These are phyloP conservation scores for Calonectria henricotiae DNA, from an alignment of 2,329 filamentous ascomycete genomes.

Conservation along the genomic window DNA sequence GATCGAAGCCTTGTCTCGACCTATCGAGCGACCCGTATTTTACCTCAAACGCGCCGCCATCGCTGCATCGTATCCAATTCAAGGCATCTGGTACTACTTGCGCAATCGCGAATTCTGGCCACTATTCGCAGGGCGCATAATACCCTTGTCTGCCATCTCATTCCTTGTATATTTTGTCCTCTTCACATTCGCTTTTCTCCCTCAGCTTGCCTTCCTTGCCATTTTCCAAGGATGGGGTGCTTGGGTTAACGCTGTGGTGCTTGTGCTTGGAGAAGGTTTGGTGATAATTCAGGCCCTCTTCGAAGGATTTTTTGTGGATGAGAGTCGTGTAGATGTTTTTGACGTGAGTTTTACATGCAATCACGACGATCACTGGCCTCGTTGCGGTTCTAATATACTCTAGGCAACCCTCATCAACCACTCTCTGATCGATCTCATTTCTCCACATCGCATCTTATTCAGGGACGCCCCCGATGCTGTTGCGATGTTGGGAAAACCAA, in stretches of 20 bases:
- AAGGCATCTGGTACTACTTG: constrained; percentile 88
- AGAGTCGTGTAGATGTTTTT: constrained; percentile 85
- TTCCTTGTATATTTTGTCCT: constrained; percentile 87
- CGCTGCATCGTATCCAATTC: constrained; percentile 72
- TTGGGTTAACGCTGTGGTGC: constrained; percentile 90
- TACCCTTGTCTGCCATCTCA: constrained; percentile 88
- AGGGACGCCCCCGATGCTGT: constrained; percentile 81
- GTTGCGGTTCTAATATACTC: constrained; percentile 30
- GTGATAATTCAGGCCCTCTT: constrained; percentile 81
- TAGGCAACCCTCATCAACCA: constrained; percentile 82
- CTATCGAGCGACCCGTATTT: constrained; percentile 58
- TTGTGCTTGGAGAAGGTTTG: constrained; percentile 87
- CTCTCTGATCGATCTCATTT: constrained; percentile 79
- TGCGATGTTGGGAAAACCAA: constrained; percentile 87
- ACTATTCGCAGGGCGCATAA: constrained; percentile 81
- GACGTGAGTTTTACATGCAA: constrained; percentile 71
- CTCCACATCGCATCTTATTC: constrained; percentile 76
- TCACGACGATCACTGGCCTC: too few species aligned
- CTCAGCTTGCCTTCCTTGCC: constrained; percentile 89
- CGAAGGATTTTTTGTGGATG: constrained; percentile 87
- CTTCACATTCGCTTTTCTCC: constrained; percentile 90
- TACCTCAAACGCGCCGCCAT: constrained; percentile 64
- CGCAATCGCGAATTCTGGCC: constrained; percentile 87
- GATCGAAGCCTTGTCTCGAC: constrained; percentile 43
- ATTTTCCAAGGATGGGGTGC: constrained; percentile 91